Evolutionary conservation across 768 basidiomycete species (phyloP), one percentile per base, ranked within the genome.

Genomic region (Mycena galopus): DNA sequence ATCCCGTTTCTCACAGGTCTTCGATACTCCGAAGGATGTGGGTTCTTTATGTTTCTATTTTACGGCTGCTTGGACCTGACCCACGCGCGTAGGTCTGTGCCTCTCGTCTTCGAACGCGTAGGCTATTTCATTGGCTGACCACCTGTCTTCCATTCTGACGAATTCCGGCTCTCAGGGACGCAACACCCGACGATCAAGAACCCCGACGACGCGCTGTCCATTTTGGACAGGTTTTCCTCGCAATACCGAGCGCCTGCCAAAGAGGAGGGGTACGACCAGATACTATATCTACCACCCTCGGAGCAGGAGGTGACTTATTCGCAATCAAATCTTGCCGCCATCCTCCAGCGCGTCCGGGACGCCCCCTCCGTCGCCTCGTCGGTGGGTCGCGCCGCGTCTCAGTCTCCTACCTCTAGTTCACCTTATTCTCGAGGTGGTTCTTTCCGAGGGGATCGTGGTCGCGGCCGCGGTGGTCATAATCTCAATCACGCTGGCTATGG

Each of bases 11-110:
- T 42, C 29, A 12, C 29, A 75, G 73, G 73, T 93, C 73, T 94
- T 94, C 75, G 91, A 94, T 78, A 93, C 89, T 6, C 92, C 92
- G 71, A 92, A 92, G 81, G 87, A 93, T 82, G 93, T 94, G 76
- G 84, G 87, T 65, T 73, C 44, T 59, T 58, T 23, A 27, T 51
- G 33, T 66, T 55, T 35, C 17, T 35, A 8, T 14, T 39, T 42
- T 57, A 51, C 50, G 55, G 50, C 35, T 62, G 19, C 44, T 56
- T 64, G 42, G 44, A 51, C 55, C 58, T 58, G 56, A 71, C 56
- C 67, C 72, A 60, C 74, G 73, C 75, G 69, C 76, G n/a, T n/a
- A 93, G 92, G 82, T 87, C 65, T 94, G 93, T 75, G 89, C 87
- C 69, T 84, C 85, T 66, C 88, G 93, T 56, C 85, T 94, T 50